Evolutionary conservation across 371 early-diverging fungal genomes (phyloP).

Genomic region (Zychaea mexicana): DNA sequence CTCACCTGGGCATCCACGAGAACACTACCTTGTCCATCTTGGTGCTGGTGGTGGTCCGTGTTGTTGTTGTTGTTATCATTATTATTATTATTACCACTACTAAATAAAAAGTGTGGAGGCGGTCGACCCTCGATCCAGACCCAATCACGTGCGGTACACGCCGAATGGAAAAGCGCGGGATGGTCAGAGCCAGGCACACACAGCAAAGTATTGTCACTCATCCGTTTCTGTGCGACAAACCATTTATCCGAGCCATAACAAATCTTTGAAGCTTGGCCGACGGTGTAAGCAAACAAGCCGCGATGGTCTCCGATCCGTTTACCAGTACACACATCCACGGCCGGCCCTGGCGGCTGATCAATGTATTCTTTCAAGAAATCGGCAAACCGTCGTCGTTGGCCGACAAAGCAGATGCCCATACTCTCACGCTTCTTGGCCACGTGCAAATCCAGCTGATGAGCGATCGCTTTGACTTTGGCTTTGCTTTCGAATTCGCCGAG

Average conservation of each 20-base stretch:
- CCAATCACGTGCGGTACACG: slow-evolving; percentile 44
- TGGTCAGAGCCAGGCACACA: slow-evolving; percentile 49
- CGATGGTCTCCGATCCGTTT: slow-evolving; percentile 62
- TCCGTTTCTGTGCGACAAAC: slow-evolving; percentile 49
- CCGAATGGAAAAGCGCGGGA: slow-evolving; percentile 37
- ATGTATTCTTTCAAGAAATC: slow-evolving; percentile 78
- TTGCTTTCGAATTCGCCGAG: slow-evolving; percentile 76
- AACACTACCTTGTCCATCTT: slow-evolving; percentile 6
- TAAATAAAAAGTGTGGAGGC: background rate
- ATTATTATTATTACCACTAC: too few species aligned
- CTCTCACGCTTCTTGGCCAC: slow-evolving; percentile 82
- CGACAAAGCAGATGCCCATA: slow-evolving; percentile 97
- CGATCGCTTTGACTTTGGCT: slow-evolving; percentile 72
- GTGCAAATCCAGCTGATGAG: slow-evolving; percentile 54
- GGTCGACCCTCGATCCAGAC: slow-evolving; percentile 40
- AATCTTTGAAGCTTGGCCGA: slow-evolving; percentile 75
- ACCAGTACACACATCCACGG: slow-evolving; percentile 59
- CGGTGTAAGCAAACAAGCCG: slow-evolving; percentile 73
- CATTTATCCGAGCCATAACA: slow-evolving; percentile 59
- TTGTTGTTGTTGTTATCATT: too few species aligned
- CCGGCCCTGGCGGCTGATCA: slow-evolving; percentile 61
- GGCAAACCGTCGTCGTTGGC: slow-evolving; percentile 75
- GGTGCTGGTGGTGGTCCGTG: too few species aligned
- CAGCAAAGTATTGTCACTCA: slow-evolving; percentile 33
- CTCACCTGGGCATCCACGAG: slow-evolving; percentile 45